Evolutionary conservation across 805 yeast species (phyloP).

Genomic region (Lachancea sp.): DNA sequence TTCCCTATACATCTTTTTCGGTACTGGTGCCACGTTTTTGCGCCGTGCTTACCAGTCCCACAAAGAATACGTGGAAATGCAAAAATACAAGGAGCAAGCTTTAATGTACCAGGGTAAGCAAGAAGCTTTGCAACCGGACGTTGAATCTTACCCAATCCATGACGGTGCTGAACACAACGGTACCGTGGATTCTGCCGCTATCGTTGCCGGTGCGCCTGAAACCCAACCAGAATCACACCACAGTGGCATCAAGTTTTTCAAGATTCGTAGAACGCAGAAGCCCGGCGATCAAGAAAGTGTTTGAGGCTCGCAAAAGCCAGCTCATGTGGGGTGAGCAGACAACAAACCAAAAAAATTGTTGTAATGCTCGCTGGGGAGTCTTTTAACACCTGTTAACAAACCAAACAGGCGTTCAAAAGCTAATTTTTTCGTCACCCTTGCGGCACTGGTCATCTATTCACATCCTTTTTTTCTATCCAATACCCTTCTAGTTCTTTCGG

Average conservation of each 20-base stretch:
- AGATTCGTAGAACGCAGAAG: slow-evolving; percentile 48
- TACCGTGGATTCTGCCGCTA: slow-evolving; percentile 6
- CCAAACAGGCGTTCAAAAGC: too few relatives aligned
- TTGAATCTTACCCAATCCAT: slow-evolving; percentile 6
- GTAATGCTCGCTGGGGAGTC: too few relatives aligned
- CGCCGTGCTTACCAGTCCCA: slow-evolving; percentile 20
- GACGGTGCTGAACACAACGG: slow-evolving; percentile 8
- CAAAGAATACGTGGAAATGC: slow-evolving; percentile 16
- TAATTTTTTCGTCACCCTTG: too few relatives aligned
- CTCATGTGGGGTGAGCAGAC: too few relatives aligned
- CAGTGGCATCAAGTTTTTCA: slow-evolving; percentile 68
- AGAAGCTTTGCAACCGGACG: slow-evolving; percentile 8
- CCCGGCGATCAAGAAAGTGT: slow-evolving; percentile 36
- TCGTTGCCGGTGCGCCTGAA: slow-evolving; percentile 9
- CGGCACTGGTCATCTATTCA: too few relatives aligned
- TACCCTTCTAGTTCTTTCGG: slow-evolving; percentile 9
- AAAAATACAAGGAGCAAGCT: slow-evolving; percentile 17
- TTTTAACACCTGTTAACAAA: too few relatives aligned
- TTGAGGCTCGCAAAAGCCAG: slow-evolving; percentile 5
- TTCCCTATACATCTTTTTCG: slow-evolving; percentile 14
- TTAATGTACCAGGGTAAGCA: slow-evolving; percentile 15
- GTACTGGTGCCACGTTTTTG: slow-evolving; percentile 18
- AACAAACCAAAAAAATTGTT: too few relatives aligned
- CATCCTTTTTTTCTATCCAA: neutral
- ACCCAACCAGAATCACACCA: slow-evolving; percentile 24